Base-by-base conservation (phyloP, 2,329 filamentous ascomycete species). In the Nigrospora oryzae region DNA sequence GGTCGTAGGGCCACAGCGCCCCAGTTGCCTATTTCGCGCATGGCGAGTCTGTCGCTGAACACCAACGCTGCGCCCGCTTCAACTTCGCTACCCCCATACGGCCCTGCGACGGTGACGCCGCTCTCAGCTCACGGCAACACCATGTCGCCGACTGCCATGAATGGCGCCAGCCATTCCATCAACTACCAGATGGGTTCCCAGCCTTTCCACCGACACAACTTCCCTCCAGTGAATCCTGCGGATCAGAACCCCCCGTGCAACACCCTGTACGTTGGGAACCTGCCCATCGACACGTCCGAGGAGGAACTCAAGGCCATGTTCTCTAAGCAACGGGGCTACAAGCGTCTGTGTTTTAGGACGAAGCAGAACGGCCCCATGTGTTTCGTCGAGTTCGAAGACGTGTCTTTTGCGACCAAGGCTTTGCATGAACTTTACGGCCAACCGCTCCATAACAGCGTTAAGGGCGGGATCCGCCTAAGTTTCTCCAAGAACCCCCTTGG, bases 241-340 rank as follows among this genome's bases (percentile, higher is more conserved):
- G 91, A 98, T 59, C 87, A 96, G 64, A 96, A 97, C 56, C 91
- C 91, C 1, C 93, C 93, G 0, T 97, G 93, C 75, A 97, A 98
- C 61, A 98, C 93, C 0, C 74, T 98, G 7, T 97, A 98, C 58
- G 91, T 98, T 16, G 91, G 93, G n/a, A 97, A 98, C 57, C 71
- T 98, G 37, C 93, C 91, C 0, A 80, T 90, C 46, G 87, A 95
- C 60, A 94, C 90, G 0, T 91, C 87, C 0, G 93, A 98, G 59
- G 91, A 97, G 59, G 93, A 97, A 63, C 77, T 98, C 45, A 97
- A 97, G 66, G 81, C 85, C 17, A 77, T 96, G 59, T 98, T 98
- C 60, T 89, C 85, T 23, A 91, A 90, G 65, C 88, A 94, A 63
- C 83, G 90, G 40, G 93, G 93, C 4, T 98, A 96, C 70, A 97